These are phyloP conservation scores for Dictyostelium intermedium DNA, from an alignment of 78 protist species.

Conservation along the genomic window DNA sequence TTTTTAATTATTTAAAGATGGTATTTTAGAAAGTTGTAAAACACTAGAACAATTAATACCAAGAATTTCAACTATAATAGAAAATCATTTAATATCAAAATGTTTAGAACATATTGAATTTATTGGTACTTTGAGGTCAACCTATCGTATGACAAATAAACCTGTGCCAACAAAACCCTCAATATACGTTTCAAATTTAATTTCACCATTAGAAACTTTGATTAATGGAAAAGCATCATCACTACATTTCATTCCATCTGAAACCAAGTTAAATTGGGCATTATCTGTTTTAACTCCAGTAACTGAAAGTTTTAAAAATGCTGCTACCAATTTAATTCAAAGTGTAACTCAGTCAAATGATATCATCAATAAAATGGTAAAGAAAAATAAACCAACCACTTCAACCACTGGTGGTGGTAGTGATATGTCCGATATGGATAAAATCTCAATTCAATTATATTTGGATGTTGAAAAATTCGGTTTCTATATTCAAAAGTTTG, in stretches of 20 bases:
- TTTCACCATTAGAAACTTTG: constrained; percentile 37
- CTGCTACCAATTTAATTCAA: neutral
- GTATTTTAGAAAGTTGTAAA: constrained; percentile 9
- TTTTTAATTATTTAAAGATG: neutral
- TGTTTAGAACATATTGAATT: constrained; percentile 41
- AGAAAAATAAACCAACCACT: neutral
- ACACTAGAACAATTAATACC: neutral
- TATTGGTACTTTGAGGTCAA: constrained; percentile 21
- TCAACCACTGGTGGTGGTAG: neutral
- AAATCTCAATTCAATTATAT: constrained; percentile 50
- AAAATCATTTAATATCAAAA: constrained; percentile 8
- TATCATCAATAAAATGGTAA: constrained; percentile 23
- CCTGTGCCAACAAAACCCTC: constrained; percentile 56
- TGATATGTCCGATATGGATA: constrained; percentile 17
- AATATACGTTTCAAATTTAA: constrained; percentile 18
- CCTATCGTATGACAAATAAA: constrained; percentile 55
- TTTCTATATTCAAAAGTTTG: neutral
- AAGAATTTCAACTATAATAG: constrained; percentile 2
- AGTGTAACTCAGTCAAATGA: constrained; percentile 29
- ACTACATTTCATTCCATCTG: neutral
- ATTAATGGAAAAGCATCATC: constrained; percentile 2
- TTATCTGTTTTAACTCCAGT: constrained; percentile 10
- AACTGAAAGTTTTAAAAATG: constrained; percentile 28
- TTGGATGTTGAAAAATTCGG: constrained; percentile 38
- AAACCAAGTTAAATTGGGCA: constrained; percentile 4